Conservation (phyloP, 495 filamentous ascomycete genomes). For the Hypoxylon crocopeplum region DNA sequence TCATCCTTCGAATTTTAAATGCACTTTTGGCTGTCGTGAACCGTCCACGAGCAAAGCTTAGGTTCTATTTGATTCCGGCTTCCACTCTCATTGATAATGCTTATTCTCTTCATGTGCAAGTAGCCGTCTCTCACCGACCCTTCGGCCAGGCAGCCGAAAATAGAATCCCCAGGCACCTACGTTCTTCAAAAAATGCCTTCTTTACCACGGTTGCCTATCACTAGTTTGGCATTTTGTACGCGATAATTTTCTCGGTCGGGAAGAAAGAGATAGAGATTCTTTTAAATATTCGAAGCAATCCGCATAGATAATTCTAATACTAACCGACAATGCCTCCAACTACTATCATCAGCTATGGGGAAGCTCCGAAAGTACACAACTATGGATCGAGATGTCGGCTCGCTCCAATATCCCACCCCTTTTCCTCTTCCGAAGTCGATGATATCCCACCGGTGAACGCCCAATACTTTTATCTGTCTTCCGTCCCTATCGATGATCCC, state of each 20-base stretch:
- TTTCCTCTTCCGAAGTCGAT: conserved; percentile 43
- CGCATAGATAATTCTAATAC: conserved; percentile 29
- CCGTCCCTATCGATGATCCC: conserved; percentile 82
- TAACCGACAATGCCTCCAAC: conserved; percentile 31
- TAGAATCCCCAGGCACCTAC: conserved; percentile 21
- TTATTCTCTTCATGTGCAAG: conserved; percentile 26
- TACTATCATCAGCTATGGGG: conserved; percentile 23
- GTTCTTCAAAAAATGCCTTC: conserved; percentile 29
- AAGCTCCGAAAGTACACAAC: conserved; percentile 44
- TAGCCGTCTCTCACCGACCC: conserved; percentile 26
- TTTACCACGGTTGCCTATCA: conserved; percentile 18
- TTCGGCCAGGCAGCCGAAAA: conserved; percentile 13
- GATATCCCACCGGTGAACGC: conserved; percentile 63
- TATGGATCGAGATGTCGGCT: conserved; percentile 50
- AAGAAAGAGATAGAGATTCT: neutral
- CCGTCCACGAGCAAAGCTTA: conserved; percentile 13
- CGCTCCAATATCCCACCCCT: conserved; percentile 43
- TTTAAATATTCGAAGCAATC: conserved; percentile 3
- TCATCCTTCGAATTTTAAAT: neutral
- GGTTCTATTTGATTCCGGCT: conserved; percentile 24
- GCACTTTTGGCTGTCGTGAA: conserved; percentile 15
- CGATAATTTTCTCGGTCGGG: conserved; percentile 9
- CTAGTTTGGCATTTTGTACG: conserved; percentile 15
- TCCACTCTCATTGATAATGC: conserved; percentile 24
- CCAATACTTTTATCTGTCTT: conserved; percentile 84